Conservation (phyloP, 805 yeast genomes). For the Candida ovalis region DNA sequence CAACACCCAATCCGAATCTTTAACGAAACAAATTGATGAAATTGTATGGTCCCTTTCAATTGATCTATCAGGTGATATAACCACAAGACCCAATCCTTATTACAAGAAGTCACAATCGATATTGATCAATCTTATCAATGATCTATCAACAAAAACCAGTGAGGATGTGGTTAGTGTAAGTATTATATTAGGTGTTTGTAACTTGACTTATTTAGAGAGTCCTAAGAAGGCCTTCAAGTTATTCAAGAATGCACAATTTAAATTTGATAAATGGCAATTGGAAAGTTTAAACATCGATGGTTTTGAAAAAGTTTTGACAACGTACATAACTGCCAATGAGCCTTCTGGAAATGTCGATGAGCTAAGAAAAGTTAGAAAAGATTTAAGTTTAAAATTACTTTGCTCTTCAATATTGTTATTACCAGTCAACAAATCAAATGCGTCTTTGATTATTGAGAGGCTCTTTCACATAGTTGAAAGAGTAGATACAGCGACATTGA, state of each 20-base stretch:
- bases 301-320: slow-evolving; percentile 22
- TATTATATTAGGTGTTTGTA: slow-evolving; percentile 29
- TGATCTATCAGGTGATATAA: slow-evolving; percentile 27
- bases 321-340: slow-evolving; percentile 1
- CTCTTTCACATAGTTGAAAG: slow-evolving; percentile 15
- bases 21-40: slow-evolving; percentile 25
- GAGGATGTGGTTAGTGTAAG: slow-evolving; percentile 21
- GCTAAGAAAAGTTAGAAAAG: slow-evolving; percentile 20
- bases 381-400: slow-evolving; percentile 26
- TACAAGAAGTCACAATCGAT: slow-evolving; percentile 25
- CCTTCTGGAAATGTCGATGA: slow-evolving; percentile 11
- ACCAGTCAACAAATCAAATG: slow-evolving; percentile 13
- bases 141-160: slow-evolving; percentile 11
- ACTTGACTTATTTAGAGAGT: slow-evolving; percentile 21
- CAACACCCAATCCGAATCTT: slow-evolving; percentile 7
- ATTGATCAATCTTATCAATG: slow-evolving; percentile 22
- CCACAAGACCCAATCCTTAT: slow-evolving; percentile 18
- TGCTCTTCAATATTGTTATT: slow-evolving; percentile 27
- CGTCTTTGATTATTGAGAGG: slow-evolving; percentile 13
- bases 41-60: slow-evolving; percentile 28
- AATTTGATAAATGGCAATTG: slow-evolving; percentile 31
- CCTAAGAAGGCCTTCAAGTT: slow-evolving; percentile 21
- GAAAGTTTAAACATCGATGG: slow-evolving; percentile 31
- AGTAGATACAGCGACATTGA: slow-evolving; percentile 17
- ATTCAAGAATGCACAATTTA: slow-evolving; percentile 27